These are phyloP conservation scores for Moesziomyces globuligerus DNA, from an alignment of 1,284 basidiomycete species.

Conservation along the genomic window DNA sequence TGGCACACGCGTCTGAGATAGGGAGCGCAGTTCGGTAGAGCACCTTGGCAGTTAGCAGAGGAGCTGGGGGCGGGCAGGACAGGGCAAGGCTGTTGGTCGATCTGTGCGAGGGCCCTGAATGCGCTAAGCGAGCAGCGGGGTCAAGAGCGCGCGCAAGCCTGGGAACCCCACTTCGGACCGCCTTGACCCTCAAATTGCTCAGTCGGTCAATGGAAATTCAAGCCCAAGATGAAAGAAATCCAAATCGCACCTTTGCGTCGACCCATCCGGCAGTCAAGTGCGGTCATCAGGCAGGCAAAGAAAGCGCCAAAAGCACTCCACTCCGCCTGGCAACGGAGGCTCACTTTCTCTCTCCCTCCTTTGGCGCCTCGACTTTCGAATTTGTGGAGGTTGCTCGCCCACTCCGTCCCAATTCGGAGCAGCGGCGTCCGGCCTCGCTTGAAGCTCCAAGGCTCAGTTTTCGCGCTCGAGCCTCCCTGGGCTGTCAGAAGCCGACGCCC, in stretches of 20 bases:
- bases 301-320: neutral
- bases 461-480: too few relatives aligned
- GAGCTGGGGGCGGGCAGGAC: too few relatives aligned
- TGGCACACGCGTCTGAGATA: neutral
- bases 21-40: too few relatives aligned
- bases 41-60: too few relatives aligned
- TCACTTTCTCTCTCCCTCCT: too few relatives aligned
- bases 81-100: too few relatives aligned
- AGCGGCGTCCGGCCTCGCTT: conserved; percentile 19
- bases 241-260: neutral
- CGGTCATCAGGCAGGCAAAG: conserved; percentile 29
- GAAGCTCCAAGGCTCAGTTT: too few relatives aligned
- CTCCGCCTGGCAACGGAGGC: neutral
- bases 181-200: too few relatives aligned
- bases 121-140: neutral
- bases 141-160: neutral
- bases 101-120: neutral
- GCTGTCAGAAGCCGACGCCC: neutral
- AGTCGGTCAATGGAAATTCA: too few relatives aligned
- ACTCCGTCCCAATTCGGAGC: conserved; percentile 12
- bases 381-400: conserved; percentile 17
- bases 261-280: conserved; percentile 34
- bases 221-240: neutral
- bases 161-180: too few relatives aligned
- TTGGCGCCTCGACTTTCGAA: neutral